Evolutionary conservation across 2,329 filamentous ascomycete genomes (phyloP).

Genomic region (Monosporascus sp.): DNA sequence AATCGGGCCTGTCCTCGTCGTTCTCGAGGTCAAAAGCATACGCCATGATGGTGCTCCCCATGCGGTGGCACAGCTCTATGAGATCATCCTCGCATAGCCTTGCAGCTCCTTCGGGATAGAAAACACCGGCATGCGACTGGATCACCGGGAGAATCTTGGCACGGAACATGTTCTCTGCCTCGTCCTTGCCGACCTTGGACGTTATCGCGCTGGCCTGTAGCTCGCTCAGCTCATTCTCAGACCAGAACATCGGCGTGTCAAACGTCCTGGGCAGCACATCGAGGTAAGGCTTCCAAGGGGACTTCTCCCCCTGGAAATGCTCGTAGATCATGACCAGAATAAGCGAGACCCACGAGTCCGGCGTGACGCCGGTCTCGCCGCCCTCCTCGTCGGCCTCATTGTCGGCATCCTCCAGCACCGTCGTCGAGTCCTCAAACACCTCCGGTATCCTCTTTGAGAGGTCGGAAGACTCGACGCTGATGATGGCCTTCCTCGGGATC

Average conservation of each 20-base stretch:
- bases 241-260: conserved; percentile 90
- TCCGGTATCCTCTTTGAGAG: conserved; percentile 53
- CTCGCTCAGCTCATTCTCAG: conserved; percentile 58
- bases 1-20: conserved; percentile 41
- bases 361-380: conserved; percentile 25
- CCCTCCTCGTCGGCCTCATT: conserved; percentile 33
- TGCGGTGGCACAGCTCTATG: conserved; percentile 59
- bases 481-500: conserved; percentile 66
- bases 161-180: conserved; percentile 66
- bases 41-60: conserved; percentile 87
- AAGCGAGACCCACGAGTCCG: conserved; percentile 50
- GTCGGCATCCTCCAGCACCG: conserved; percentile 27
- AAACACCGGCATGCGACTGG: conserved; percentile 38
- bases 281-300: conserved; percentile 74
- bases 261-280: conserved; percentile 66
- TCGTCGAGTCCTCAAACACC: conserved; percentile 39
- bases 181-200: conserved; percentile 67
- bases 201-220: conserved; percentile 75
- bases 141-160: conserved; percentile 46
- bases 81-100: conserved; percentile 39
- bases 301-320: conserved; percentile 50
- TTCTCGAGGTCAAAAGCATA: conserved; percentile 80
- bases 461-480: conserved; percentile 67
- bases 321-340: conserved; percentile 83
- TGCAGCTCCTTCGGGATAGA: conserved; percentile 33